Conservation (phyloP, 192 early-diverging fungal species). For the Dissophora ornata region DNA sequence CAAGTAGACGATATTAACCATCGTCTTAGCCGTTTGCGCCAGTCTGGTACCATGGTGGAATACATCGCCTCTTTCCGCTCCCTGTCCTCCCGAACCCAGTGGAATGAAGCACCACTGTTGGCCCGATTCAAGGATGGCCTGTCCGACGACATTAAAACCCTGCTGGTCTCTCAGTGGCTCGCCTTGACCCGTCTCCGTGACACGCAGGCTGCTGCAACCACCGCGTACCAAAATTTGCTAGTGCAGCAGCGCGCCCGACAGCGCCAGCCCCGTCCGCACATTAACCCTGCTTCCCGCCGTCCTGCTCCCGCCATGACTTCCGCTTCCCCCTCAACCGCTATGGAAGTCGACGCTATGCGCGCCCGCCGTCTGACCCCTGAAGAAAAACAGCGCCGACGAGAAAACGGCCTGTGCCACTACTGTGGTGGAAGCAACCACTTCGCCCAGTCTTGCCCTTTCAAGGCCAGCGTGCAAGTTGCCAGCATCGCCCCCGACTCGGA, state of each 20-base stretch:
- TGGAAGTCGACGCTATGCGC: slow-evolving; percentile 10
- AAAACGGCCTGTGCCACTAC: slow-evolving; percentile 21
- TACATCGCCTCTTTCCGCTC: slow-evolving; percentile 1
- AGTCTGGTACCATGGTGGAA: not conserved
- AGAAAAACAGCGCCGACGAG: not conserved
- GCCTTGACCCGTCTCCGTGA: not conserved
- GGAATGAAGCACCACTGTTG: slow-evolving; percentile 9
- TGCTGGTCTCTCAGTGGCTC: not conserved
- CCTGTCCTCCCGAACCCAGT: not conserved
- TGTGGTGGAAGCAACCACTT: slow-evolving; percentile 7
- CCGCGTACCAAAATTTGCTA: not conserved
- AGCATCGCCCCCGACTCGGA: slow-evolving; percentile 1
- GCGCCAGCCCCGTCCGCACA: too few species aligned
- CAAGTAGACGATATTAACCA: too few species aligned
- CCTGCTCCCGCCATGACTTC: not conserved
- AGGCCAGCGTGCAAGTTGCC: not conserved
- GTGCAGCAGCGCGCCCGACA: too few species aligned
- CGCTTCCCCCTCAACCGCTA: not conserved
- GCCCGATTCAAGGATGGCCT: slow-evolving; percentile 14
- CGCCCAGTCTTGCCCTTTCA: slow-evolving; percentile 6
- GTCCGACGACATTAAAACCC: not conserved
- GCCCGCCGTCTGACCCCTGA: not conserved
- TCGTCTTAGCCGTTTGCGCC: too few species aligned
- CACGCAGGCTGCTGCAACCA: not conserved
- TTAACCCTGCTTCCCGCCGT: too few species aligned